These are phyloP conservation scores for Diaporthe amygdali DNA, from an alignment of 2,329 filamentous ascomycete species.

Conservation along the genomic window DNA sequence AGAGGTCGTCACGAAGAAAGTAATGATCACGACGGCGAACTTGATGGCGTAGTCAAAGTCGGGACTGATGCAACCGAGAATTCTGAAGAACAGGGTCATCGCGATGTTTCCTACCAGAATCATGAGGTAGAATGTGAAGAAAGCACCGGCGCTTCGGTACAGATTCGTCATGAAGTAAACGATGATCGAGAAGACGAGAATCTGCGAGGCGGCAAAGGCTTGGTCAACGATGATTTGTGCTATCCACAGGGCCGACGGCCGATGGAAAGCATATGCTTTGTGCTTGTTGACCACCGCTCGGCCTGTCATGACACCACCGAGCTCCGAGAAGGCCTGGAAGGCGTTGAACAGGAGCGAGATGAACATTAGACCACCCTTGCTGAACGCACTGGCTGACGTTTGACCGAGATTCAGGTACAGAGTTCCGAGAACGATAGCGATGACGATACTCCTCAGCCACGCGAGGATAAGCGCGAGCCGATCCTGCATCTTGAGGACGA, in stretches of 20 bases:
- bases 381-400: constrained; percentile 75
- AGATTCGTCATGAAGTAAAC: constrained; percentile 82
- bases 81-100: constrained; percentile 81
- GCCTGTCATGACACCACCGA: constrained; percentile 76
- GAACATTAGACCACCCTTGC: constrained; percentile 82
- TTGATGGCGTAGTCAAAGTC: constrained; percentile 89
- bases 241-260: constrained; percentile 82
- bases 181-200: constrained; percentile 74
- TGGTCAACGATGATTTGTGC: constrained; percentile 82
- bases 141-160: constrained; percentile 72
- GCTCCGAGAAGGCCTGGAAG: constrained; percentile 84
- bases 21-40: constrained; percentile 79
- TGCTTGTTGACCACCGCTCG: constrained; percentile 84
- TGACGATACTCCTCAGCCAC: constrained; percentile 71
- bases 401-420: constrained; percentile 75
- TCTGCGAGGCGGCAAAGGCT: constrained; percentile 73
- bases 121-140: constrained; percentile 79
- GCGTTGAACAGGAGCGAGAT: constrained; percentile 82
- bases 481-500: constrained; percentile 85
- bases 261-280: constrained; percentile 80
- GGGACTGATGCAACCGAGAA: constrained; percentile 75
- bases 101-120: constrained; percentile 71
- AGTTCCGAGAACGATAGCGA: constrained; percentile 80
- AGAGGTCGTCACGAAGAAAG: constrained; percentile 79
- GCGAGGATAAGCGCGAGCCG: constrained; percentile 76